Percentiles rank a stretch among this genome's conserved stretches.
Conservation (phyloP, 78 protist genomes). For the Bigelowiella natans region DNA sequence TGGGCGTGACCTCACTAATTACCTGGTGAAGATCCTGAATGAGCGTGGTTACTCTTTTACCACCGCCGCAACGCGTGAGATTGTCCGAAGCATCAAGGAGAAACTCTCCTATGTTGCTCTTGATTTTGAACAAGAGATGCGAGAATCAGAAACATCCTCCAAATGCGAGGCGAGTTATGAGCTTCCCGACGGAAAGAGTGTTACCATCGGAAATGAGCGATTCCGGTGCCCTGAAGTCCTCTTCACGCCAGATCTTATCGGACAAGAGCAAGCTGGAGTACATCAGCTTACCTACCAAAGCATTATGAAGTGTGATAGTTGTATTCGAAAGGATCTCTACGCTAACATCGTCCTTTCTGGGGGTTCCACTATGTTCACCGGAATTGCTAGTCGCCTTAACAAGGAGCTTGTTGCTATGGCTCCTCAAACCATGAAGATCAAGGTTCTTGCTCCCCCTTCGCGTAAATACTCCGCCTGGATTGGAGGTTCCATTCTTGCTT, state of each 20-base stretch:
- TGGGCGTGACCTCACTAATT: constrained; percentile 78
- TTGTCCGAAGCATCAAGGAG: constrained; percentile 14
- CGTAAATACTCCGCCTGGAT: constrained; percentile 70
- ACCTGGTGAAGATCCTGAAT: constrained; percentile 61
- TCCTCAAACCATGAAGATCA: no score
- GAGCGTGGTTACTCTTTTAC: constrained; percentile 85
- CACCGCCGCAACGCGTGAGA: constrained; percentile 88
- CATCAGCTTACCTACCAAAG: constrained; percentile 61
- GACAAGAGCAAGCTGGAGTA: no score
- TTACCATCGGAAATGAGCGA: constrained; percentile 68
- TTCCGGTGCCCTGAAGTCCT: constrained; percentile 87
- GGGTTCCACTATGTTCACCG: constrained; percentile 82
- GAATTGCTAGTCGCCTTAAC: constrained; percentile 72
- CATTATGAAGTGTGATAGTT: constrained; percentile 74
- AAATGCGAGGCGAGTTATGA: no score
- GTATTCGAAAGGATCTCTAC: constrained; percentile 77
- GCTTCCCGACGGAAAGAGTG: no score
- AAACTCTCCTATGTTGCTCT: neutral
- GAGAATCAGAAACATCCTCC: no score
- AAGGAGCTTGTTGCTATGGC: constrained; percentile 33
- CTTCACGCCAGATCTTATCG: constrained; percentile 78
- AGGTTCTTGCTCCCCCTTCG: no score
- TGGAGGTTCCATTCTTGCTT: constrained; percentile 78
- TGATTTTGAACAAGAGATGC: no score
- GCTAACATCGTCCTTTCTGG: constrained; percentile 82